Evolutionary conservation across 1,284 basidiomycete species (phyloP).

Genomic region (Porodaedalea pini): DNA sequence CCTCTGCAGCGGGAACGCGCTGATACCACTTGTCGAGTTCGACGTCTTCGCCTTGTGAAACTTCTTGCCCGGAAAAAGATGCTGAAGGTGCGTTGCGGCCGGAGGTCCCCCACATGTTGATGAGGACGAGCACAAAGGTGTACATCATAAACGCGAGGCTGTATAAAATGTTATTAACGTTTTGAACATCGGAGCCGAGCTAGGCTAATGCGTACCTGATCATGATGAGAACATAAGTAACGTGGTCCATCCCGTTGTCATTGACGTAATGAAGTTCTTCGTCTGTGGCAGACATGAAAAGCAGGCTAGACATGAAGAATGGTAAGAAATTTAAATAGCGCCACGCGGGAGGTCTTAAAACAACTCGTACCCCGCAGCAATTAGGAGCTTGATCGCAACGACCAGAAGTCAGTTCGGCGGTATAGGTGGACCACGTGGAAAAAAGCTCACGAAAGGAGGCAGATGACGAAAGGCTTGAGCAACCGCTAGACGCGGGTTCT

Average conservation of each 20-base stretch:
- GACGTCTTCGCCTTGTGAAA: conserved; percentile 4
- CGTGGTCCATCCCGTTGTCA: conserved; percentile 77
- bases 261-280: conserved; percentile 77
- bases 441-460: conserved; percentile 72
- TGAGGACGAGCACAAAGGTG: conserved; percentile 58
- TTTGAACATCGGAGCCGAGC: background rate
- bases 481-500: conserved; percentile 36
- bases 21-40: conserved; percentile 22
- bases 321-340: conserved; percentile 5
- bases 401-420: conserved; percentile 10
- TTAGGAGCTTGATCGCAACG: conserved; percentile 51
- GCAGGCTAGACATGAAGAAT: conserved; percentile 39
- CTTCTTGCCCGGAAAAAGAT: background rate
- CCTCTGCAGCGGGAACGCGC: conserved; percentile 15
- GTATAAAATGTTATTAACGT: too few relatives aligned
- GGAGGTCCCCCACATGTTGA: conserved; percentile 55
- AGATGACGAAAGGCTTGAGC: conserved; percentile 77
- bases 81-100: conserved; percentile 52
- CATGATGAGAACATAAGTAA: conserved; percentile 82
- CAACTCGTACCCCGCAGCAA: conserved; percentile 50
- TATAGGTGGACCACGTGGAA: background rate
- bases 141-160: conserved; percentile 77
- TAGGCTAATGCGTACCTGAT: conserved; percentile 52
- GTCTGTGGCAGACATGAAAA: conserved; percentile 91
- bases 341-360: background rate